Evolutionary conservation across 306 rosid species (phyloP).

Genomic region (Vigna angularis): DNA sequence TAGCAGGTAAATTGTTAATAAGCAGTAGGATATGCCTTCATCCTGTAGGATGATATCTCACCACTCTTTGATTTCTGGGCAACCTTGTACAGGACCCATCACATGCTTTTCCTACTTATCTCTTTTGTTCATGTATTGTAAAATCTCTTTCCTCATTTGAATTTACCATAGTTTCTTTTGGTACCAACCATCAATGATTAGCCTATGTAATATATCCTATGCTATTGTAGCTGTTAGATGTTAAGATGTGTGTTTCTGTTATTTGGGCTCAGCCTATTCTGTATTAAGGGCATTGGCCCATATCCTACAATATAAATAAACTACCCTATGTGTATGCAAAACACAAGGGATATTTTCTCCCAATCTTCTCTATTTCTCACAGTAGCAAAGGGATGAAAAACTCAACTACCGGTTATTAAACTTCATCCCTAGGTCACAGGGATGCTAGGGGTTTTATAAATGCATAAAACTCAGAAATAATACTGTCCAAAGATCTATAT

Average conservation of each 20-base stretch:
- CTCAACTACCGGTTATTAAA: constrained; percentile 11
- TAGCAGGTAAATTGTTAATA: constrained; percentile 11
- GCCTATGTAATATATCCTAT: constrained; percentile 8
- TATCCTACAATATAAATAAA: too few species aligned
- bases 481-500: constrained; percentile 33
- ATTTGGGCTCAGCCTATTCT: too few species aligned
- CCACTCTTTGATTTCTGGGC: neutral
- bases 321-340: too few species aligned
- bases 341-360: too few species aligned
- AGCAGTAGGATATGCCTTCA: constrained; percentile 17
- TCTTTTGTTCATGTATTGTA: neutral
- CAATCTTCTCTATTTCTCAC: too few species aligned
- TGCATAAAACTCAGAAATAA: neutral
- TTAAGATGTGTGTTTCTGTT: too few species aligned
- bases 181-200: neutral
- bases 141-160: constrained; percentile 25
- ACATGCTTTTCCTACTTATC: neutral
- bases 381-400: constrained; percentile 9
- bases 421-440: constrained; percentile 10
- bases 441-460: constrained; percentile 20
- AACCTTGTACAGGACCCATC: constrained; percentile 5
- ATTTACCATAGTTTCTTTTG: neutral
- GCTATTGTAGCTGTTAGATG: neutral
- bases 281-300: too few species aligned
- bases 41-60: constrained; percentile 4